Conservation (phyloP, 441 rosid genomes). For the Gossypium schwendimanii region DNA sequence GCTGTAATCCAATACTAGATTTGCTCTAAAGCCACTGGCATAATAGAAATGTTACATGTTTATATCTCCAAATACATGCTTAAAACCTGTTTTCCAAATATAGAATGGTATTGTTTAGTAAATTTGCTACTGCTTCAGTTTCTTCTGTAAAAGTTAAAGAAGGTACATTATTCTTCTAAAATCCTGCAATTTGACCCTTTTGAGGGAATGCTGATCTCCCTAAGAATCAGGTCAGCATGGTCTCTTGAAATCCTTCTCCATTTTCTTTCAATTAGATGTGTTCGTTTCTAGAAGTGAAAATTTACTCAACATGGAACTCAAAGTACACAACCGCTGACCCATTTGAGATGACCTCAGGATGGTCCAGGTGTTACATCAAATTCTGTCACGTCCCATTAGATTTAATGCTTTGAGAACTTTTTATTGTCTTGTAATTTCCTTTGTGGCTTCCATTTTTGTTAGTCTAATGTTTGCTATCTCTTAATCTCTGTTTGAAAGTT, state of each 20-base stretch:
- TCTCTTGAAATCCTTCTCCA: neutral
- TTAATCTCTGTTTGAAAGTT: neutral
- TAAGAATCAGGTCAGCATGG: neutral
- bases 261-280: neutral
- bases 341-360: neutral
- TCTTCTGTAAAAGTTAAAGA: neutral
- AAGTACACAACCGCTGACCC: neutral
- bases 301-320: neutral
- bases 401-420: neutral
- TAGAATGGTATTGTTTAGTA: neutral
- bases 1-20: neutral
- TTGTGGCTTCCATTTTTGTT: neutral
- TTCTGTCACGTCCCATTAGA: neutral
- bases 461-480: neutral
- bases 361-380: neutral
- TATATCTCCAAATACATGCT: neutral
- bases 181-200: neutral
- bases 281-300: neutral
- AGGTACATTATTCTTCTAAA: neutral
- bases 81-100: neutral
- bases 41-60: neutral
- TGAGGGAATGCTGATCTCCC: neutral
- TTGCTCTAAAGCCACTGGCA: neutral
- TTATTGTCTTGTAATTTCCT: neutral
- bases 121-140: neutral